These are phyloP conservation scores for Marasmius tenuissimus DNA, from an alignment of 1,284 basidiomycete species.

Conservation along the genomic window DNA sequence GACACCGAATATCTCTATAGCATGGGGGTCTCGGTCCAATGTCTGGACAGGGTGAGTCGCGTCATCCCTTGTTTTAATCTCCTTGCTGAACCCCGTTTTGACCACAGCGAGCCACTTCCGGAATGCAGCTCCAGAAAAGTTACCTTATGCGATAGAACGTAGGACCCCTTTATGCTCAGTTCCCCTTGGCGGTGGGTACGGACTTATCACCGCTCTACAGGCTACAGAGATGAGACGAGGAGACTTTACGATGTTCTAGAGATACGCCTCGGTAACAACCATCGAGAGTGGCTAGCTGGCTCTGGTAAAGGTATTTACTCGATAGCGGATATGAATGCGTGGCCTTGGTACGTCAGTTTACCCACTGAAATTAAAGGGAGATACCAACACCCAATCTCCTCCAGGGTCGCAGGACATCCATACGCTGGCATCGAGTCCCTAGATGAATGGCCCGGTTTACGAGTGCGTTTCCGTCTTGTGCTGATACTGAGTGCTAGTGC, in stretches of 20 bases:
- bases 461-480: slow-evolving; percentile 30
- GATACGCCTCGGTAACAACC: slow-evolving; percentile 49
- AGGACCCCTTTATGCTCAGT: slow-evolving; percentile 15
- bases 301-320: slow-evolving; percentile 63
- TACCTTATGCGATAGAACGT: slow-evolving; percentile 67
- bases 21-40: slow-evolving; percentile 75
- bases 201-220: slow-evolving; percentile 27
- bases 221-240: slow-evolving; percentile 77
- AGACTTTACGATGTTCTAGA: slow-evolving; percentile 79
- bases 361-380: too few species aligned
- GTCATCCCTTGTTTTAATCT: not conserved
- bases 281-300: slow-evolving; percentile 71
- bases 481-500: not conserved
- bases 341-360: slow-evolving; percentile 43
- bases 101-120: slow-evolving; percentile 60
- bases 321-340: slow-evolving; percentile 65
- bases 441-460: slow-evolving; percentile 56
- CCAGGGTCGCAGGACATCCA: slow-evolving; percentile 48
- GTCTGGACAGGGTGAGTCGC: slow-evolving; percentile 60
- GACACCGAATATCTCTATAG: slow-evolving; percentile 27
- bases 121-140: slow-evolving; percentile 56
- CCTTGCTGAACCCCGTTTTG: not conserved
- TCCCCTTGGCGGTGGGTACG: not conserved
- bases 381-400: too few species aligned
- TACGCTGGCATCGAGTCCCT: slow-evolving; percentile 53